These are phyloP conservation scores for Saccharomycodes ludwigii DNA, from an alignment of 805 yeast genomes.

Conservation along the genomic window DNA sequence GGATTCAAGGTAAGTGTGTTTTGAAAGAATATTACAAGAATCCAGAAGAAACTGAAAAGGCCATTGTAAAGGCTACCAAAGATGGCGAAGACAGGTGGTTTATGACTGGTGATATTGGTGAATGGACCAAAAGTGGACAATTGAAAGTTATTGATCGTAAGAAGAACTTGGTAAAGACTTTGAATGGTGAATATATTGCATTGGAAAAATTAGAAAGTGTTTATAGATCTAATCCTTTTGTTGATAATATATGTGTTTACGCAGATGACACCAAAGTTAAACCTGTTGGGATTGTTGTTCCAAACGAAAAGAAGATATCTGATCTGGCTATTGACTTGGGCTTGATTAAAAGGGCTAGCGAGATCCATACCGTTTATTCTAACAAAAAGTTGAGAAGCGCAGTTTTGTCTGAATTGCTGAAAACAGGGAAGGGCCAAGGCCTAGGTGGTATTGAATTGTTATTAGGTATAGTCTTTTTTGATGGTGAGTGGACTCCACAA, in stretches of 20 bases:
- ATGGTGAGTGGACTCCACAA: conserved; percentile 97
- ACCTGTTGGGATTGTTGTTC: conserved; percentile 85
- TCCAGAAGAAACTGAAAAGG: conserved; percentile 63
- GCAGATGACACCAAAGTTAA: conserved; percentile 82
- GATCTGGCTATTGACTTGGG: conserved; percentile 47
- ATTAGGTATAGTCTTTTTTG: conserved; percentile 63
- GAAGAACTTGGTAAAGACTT: conserved; percentile 91
- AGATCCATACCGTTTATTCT: conserved; percentile 35
- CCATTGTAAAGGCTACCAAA: conserved; percentile 56
- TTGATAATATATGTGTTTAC: conserved; percentile 78
- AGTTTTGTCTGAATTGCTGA: conserved; percentile 46
- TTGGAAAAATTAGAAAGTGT: conserved; percentile 86
- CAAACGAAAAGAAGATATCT: conserved; percentile 56
- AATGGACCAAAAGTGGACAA: conserved; percentile 75
- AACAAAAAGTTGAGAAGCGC: conserved; percentile 44
- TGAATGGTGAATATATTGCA: conserved; percentile 96
- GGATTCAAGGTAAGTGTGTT: conserved; percentile 64
- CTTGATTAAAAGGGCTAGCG: conserved; percentile 34
- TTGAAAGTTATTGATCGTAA: conserved; percentile 82
- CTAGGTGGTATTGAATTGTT: conserved; percentile 77
- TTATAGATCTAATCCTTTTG: conserved; percentile 71
- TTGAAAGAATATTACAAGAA: conserved; percentile 72
- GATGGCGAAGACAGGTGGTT: conserved; percentile 66
- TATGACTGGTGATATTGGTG: conserved; percentile 92
- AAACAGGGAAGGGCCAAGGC: conserved; percentile 73